A percentile compares a stretch with the other conserved stretches of the same genome.
phyloP scores from a whole-genome alignment of 1,284 basidiomycete species.

The Ustilago xerochloae region DNA sequence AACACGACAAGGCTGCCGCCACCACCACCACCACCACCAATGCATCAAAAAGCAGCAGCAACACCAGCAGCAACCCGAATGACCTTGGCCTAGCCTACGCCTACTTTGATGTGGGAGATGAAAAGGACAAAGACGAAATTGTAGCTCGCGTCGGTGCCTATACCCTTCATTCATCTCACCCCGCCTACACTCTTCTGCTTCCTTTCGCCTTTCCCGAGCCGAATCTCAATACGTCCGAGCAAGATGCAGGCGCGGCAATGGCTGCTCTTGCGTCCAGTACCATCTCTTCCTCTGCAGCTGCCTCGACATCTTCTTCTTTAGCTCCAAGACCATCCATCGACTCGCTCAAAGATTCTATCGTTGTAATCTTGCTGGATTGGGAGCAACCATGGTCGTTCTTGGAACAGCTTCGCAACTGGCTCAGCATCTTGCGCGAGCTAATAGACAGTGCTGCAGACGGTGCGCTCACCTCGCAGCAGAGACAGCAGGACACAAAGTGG shows the following conservation, averaged over 20 bases:
- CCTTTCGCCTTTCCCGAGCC: slow-evolving; percentile 83
- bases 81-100: slow-evolving; percentile 59
- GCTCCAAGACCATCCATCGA: slow-evolving; percentile 43
- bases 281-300: slow-evolving; percentile 2
- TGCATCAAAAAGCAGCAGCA: background rate
- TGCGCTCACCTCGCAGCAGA: slow-evolving; percentile 69
- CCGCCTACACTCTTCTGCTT: slow-evolving; percentile 80
- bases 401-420: slow-evolving; percentile 86
- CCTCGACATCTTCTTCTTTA: background rate
- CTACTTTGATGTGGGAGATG: slow-evolving; percentile 62
- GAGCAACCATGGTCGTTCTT: slow-evolving; percentile 90
- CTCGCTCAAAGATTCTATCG: slow-evolving; percentile 80
- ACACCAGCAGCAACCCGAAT: background rate
- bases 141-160: slow-evolving; percentile 78
- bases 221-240: slow-evolving; percentile 30
- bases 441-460: slow-evolving; percentile 74
- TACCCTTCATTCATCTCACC: slow-evolving; percentile 82
- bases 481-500: slow-evolving; percentile 77
- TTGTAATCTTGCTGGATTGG: slow-evolving; percentile 94
- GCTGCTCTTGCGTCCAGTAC: slow-evolving; percentile 28
- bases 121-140: slow-evolving; percentile 57
- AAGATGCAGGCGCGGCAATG: slow-evolving; percentile 25
- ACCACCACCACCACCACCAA: background rate
- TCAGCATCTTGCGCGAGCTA: slow-evolving; percentile 69
- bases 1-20: slow-evolving; percentile 2